phyloP scores from a whole-genome alignment of 495 filamentous ascomycete species.

The Aspergillus funiculosus region DNA sequence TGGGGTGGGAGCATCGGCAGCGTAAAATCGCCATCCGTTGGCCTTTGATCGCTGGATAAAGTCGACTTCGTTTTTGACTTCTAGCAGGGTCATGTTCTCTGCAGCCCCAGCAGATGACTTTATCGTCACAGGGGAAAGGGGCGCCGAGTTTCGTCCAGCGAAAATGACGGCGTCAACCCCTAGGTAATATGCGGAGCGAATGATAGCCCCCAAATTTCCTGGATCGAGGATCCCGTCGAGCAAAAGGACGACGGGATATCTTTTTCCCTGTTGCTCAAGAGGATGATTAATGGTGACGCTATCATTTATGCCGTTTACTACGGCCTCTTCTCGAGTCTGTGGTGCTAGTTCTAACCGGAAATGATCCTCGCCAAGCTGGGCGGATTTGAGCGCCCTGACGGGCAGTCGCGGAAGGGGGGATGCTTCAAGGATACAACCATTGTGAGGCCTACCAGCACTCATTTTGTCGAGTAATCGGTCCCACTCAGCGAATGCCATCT shows the following conservation, averaged over 20 bases:
- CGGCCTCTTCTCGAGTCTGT: slow-evolving; percentile 67
- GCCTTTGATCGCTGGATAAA: slow-evolving; percentile 63
- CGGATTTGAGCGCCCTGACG: slow-evolving; percentile 50
- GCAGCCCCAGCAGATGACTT: slow-evolving; percentile 85
- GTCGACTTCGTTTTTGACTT: slow-evolving; percentile 53
- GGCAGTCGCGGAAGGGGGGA: slow-evolving; percentile 75
- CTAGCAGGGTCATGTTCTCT: slow-evolving; percentile 67
- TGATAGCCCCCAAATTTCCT: slow-evolving; percentile 83
- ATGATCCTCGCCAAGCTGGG: slow-evolving; percentile 31
- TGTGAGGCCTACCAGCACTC: slow-evolving; percentile 78
- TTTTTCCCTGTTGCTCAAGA: slow-evolving; percentile 20
- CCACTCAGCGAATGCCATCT: slow-evolving; percentile 49
- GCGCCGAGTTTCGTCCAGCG: slow-evolving; percentile 60
- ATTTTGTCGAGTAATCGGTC: slow-evolving; percentile 73
- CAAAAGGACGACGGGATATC: slow-evolving; percentile 73
- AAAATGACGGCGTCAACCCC: slow-evolving; percentile 72
- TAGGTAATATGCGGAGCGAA: slow-evolving; percentile 79
- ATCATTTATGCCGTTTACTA: slow-evolving; percentile 58
- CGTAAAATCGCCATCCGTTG: slow-evolving; percentile 79
- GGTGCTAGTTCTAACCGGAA: slow-evolving; percentile 57
- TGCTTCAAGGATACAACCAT: slow-evolving; percentile 81
- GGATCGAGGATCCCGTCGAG: slow-evolving; percentile 83
- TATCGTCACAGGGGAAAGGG: slow-evolving; percentile 66
- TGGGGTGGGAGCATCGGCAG: slow-evolving; percentile 56
- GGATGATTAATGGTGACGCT: slow-evolving; percentile 30